Evolutionary conservation across 2,329 filamentous ascomycete species (phyloP).

Genomic region (Thermochaetoides dissita): DNA sequence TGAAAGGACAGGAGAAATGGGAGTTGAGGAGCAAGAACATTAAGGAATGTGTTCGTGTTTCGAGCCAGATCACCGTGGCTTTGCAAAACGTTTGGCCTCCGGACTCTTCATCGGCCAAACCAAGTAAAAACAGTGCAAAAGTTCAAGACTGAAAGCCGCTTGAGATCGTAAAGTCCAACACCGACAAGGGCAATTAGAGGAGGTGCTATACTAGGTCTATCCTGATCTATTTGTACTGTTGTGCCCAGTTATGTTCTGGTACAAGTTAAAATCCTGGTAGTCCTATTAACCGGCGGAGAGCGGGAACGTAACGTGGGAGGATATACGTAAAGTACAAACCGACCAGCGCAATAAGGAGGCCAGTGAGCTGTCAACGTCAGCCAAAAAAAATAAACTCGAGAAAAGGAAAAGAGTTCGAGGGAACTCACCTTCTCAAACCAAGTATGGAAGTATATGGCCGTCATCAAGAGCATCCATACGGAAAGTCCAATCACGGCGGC

Average conservation of each 20-base stretch:
- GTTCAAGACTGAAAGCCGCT: no score
- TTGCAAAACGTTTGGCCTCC: no score
- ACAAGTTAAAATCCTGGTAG: constrained; percentile 33
- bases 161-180: no score
- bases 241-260: neutral
- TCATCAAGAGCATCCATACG: constrained; percentile 97
- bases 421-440: constrained; percentile 90
- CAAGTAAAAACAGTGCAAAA: no score
- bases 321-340: constrained; percentile 38
- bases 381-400: neutral
- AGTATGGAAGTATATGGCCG: constrained; percentile 94
- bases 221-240: neutral
- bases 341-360: constrained; percentile 32
- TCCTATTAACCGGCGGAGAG: constrained; percentile 30
- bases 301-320: constrained; percentile 36
- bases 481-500: constrained; percentile 54
- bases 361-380: constrained; percentile 33
- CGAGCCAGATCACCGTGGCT: no score
- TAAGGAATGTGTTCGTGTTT: no score
- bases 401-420: neutral
- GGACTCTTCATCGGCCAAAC: no score
- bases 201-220: neutral
- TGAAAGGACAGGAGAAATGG: no score
- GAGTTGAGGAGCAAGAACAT: no score
- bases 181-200: no score